Conservation (phyloP, 106 monocot genomes). For the Agapanthus africanus region DNA sequence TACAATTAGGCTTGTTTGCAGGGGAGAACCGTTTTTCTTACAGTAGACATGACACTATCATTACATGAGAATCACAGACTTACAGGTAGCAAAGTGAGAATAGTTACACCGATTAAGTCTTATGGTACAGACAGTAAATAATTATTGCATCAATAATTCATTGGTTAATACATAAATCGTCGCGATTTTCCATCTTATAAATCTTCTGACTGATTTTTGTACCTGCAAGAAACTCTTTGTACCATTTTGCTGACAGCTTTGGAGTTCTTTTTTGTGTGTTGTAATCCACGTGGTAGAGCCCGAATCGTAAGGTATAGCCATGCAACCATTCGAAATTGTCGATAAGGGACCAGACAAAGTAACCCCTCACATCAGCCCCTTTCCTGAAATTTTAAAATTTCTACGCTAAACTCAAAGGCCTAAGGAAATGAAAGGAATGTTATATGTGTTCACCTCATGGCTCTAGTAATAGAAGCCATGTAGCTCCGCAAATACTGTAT, state of each 20-base stretch:
- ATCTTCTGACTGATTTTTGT: background rate
- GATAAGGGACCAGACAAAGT: slow-evolving; percentile 51
- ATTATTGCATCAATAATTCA: no score
- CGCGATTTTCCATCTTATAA: background rate
- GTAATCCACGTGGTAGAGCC: slow-evolving; percentile 43
- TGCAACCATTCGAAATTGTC: slow-evolving; percentile 50
- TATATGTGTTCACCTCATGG: slow-evolving; percentile 32
- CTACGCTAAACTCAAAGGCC: no score
- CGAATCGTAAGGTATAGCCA: slow-evolving; percentile 38
- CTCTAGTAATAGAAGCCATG: slow-evolving; percentile 24
- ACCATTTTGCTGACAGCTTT: slow-evolving; percentile 44
- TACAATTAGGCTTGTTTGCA: no score
- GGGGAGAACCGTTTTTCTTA: no score
- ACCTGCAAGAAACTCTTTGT: slow-evolving; percentile 26
- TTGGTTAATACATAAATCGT: no score
- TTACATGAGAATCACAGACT: no score
- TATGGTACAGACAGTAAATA: no score
- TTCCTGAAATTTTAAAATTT: no score
- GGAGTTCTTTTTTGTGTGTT: slow-evolving; percentile 32
- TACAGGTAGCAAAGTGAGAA: no score
- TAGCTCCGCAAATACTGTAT: slow-evolving; percentile 26
- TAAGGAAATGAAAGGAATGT: slow-evolving; percentile 1
- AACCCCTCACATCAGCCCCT: no score
- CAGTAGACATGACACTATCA: no score
- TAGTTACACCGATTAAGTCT: no score